A percentile compares a stretch with the other conserved stretches of the same genome.
phyloP scores from a whole-genome alignment of 1,139 yeast species.

The Kodamaea suecica region DNA sequence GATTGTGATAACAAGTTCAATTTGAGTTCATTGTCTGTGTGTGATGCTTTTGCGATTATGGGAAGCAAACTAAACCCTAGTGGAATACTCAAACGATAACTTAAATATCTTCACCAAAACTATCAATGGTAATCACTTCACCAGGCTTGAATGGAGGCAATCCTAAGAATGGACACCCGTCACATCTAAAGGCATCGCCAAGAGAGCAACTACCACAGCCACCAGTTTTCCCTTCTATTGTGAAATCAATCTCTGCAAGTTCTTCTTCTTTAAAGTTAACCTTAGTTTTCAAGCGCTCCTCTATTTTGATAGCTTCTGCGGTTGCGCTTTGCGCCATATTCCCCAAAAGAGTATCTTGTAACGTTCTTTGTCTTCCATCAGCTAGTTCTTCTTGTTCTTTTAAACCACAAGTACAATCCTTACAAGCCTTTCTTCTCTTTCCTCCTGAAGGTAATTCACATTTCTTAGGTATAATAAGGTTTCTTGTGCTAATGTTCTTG shows the following conservation, averaged over 20 bases:
- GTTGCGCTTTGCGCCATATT: constrained; percentile 53
- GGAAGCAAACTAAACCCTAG: too few relatives aligned
- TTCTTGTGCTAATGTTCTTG: constrained; percentile 23
- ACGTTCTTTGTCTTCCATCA: constrained; percentile 44
- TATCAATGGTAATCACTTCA: constrained; percentile 58
- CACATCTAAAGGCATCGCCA: constrained; percentile 98
- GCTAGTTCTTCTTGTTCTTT: constrained; percentile 71
- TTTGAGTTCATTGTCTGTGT: too few relatives aligned
- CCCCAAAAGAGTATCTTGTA: constrained; percentile 46
- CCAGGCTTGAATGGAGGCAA: constrained; percentile 98
- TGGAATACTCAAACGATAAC: too few relatives aligned
- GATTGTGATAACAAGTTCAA: too few relatives aligned
- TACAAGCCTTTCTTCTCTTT: constrained; percentile 82
- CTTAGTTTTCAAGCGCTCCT: constrained; percentile 41
- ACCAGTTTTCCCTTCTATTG: constrained; percentile 90
- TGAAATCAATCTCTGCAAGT: constrained; percentile 85
- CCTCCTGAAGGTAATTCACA: constrained; percentile 56
- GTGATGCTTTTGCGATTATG: too few relatives aligned
- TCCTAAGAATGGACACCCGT: constrained; percentile 96
- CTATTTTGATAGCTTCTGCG: constrained; percentile 52
- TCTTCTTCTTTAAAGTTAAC: constrained; percentile 66
- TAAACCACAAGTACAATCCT: constrained; percentile 96
- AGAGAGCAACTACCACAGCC: constrained; percentile 97
- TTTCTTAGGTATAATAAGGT: constrained; percentile 44
- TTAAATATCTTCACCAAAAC: constrained; percentile 50